phyloP scores from a whole-genome alignment of 176 grass and related monocot species.

The Carex parvula region DNA sequence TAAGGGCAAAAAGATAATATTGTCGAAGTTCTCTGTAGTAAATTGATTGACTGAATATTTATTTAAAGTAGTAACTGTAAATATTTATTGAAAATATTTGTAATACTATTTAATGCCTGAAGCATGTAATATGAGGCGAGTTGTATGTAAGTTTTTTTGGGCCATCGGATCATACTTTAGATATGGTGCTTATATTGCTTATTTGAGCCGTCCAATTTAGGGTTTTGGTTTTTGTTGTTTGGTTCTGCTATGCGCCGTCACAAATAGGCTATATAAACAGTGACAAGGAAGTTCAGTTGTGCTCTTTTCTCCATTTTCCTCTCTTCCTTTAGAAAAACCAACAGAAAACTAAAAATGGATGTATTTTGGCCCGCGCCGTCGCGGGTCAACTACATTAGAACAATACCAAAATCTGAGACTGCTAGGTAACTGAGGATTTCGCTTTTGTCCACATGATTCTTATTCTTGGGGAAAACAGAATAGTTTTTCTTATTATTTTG shows the following conservation, averaged over 20 bases:
- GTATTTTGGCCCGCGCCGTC: background rate
- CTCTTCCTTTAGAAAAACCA: background rate
- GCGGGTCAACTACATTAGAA: background rate
- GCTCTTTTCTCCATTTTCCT: background rate
- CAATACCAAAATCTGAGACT: constrained; percentile 6
- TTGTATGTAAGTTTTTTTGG: background rate
- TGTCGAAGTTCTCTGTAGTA: constrained; percentile 3
- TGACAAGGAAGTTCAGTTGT: background rate
- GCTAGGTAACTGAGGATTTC: constrained; percentile 2
- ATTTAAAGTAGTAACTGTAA: constrained; percentile 3
- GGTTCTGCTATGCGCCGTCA: background rate
- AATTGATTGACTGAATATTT: constrained; percentile 16
- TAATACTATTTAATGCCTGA: background rate
- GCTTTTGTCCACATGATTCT: background rate
- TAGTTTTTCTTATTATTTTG: constrained; percentile 13
- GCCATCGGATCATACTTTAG: background rate
- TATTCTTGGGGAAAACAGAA: background rate
- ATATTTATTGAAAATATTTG: background rate
- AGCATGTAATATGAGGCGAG: constrained; percentile 2
- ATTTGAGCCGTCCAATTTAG: background rate
- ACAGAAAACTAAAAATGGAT: background rate
- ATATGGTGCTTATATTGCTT: background rate
- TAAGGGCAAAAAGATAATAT: background rate
- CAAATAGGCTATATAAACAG: background rate
- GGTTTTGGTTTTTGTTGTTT: constrained; percentile 9